Evolutionary conservation across 2,329 filamentous ascomycete genomes (phyloP).

Genomic region (Microcyclospora tardicrescens): DNA sequence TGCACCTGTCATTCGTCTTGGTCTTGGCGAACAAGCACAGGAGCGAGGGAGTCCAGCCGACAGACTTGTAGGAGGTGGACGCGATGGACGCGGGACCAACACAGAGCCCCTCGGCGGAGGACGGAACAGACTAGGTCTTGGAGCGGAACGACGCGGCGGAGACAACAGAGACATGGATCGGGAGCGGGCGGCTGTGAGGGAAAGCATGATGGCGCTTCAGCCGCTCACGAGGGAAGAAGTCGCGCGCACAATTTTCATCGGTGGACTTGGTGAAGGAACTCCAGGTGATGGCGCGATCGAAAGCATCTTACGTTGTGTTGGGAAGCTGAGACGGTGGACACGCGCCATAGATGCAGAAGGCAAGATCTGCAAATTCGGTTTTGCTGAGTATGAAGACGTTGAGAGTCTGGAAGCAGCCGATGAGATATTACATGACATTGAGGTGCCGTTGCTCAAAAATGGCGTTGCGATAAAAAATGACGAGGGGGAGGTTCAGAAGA

Average conservation of each 20-base stretch:
- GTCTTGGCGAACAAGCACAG: slow-evolving; percentile 46
- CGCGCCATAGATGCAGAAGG: slow-evolving; percentile 62
- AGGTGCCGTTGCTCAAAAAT: slow-evolving; percentile 59
- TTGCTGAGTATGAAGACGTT: slow-evolving; percentile 87
- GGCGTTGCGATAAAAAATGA: slow-evolving; percentile 26
- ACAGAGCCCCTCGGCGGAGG: slow-evolving; percentile 26
- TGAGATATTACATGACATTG: slow-evolving; percentile 68
- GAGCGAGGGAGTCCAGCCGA: slow-evolving; percentile 2
- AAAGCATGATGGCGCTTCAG: slow-evolving; percentile 38
- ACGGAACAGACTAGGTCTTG: slow-evolving; percentile 44
- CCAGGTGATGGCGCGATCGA: slow-evolving; percentile 70
- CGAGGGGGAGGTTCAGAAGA: slow-evolving; percentile 25
- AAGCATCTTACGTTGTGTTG: slow-evolving; percentile 62
- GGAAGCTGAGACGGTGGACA: slow-evolving; percentile 70
- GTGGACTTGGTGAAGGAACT: slow-evolving; percentile 67
- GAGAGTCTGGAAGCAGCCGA: slow-evolving; percentile 77
- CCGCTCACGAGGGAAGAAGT: slow-evolving; percentile 86
- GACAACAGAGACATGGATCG: slow-evolving; percentile 44
- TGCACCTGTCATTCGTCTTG: slow-evolving; percentile 87
- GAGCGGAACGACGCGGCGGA: slow-evolving; percentile 29
- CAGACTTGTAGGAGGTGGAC: slow-evolving; percentile 7
- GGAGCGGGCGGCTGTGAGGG: slow-evolving; percentile 17
- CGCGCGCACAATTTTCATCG: slow-evolving; percentile 78
- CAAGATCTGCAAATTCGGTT: slow-evolving; percentile 79
- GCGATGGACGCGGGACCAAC: slow-evolving; percentile 20